Conservation (phyloP, 257 asterid species). For the Gentiana macrophylla region DNA sequence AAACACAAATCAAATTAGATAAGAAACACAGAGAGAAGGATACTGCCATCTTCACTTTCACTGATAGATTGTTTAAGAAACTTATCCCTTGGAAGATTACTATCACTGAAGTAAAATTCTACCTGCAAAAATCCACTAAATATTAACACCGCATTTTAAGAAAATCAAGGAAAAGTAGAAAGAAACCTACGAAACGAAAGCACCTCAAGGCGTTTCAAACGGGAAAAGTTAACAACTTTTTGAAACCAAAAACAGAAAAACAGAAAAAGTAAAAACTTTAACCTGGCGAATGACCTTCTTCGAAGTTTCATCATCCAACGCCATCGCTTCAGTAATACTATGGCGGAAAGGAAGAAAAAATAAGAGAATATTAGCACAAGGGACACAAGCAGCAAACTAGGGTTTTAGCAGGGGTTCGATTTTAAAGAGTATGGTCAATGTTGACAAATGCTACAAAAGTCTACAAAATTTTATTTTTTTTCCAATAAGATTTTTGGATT, state of each 20-base stretch:
- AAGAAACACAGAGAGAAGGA: conserved; percentile 26
- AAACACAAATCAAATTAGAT: background rate
- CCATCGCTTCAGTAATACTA: conserved; percentile 19
- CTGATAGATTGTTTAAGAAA: conserved; percentile 54
- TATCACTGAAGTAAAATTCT: conserved; percentile 93
- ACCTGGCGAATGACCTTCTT: conserved; percentile 96
- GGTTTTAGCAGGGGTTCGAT: conserved; percentile 24
- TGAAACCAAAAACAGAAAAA: background rate
- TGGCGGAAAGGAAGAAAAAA: no score
- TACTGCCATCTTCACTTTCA: conserved; percentile 89
- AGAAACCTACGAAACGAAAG: background rate
- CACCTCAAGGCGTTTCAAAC: no score
- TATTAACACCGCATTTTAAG: no score
- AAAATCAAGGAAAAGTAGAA: background rate
- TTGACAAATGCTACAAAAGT: no score
- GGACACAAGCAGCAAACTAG: conserved; percentile 24
- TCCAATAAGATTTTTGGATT: no score
- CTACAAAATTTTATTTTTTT: no score
- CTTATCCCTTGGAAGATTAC: conserved; percentile 85
- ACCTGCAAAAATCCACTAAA: conserved; percentile 34
- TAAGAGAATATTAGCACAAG: background rate
- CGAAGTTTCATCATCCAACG: conserved; percentile 65
- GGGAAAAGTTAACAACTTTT: no score
- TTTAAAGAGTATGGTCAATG: background rate
- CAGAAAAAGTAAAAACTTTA: background rate